Percentiles rank a stretch among this genome's conserved stretches.
Conservation (phyloP, 352 stramenopile species). For the Phytopythium montanum region DNA sequence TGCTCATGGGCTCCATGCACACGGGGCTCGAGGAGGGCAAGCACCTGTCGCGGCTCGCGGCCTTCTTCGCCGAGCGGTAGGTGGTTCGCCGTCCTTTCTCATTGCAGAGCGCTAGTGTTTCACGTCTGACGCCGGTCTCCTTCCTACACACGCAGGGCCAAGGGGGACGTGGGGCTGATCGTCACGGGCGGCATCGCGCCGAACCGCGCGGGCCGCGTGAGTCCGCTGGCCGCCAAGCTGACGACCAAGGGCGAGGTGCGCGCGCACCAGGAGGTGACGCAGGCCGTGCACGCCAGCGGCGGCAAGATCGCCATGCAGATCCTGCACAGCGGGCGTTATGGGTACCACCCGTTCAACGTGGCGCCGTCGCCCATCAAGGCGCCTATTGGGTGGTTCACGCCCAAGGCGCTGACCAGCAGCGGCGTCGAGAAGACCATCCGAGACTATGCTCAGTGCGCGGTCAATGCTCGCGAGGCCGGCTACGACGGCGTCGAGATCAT, state of each 20-base stretch:
- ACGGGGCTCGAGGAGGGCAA: constrained; percentile 87
- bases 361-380: constrained; percentile 91
- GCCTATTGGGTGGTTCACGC: constrained; percentile 92
- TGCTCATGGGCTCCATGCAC: constrained; percentile 93
- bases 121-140: background rate
- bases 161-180: constrained; percentile 93
- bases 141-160: too few relatives aligned
- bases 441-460: constrained; percentile 91
- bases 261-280: constrained; percentile 91
- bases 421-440: constrained; percentile 91
- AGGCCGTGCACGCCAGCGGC: constrained; percentile 88
- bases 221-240: constrained; percentile 93
- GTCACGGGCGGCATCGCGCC: constrained; percentile 93
- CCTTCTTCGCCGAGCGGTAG: constrained; percentile 92
- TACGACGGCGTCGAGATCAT: constrained; percentile 99
- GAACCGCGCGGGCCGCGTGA: constrained; percentile 92
- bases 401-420: constrained; percentile 70
- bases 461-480: constrained; percentile 84
- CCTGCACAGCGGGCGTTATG: constrained; percentile 93
- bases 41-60: constrained; percentile 81
- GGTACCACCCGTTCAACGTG: constrained; percentile 95
- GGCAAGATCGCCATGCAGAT: constrained; percentile 92
- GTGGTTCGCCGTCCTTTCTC: background rate
- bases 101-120: background rate
- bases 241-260: constrained; percentile 87